These are phyloP conservation scores for Thamnidium elegans DNA, from an alignment of 192 early-diverging fungal species.

Conservation along the genomic window DNA sequence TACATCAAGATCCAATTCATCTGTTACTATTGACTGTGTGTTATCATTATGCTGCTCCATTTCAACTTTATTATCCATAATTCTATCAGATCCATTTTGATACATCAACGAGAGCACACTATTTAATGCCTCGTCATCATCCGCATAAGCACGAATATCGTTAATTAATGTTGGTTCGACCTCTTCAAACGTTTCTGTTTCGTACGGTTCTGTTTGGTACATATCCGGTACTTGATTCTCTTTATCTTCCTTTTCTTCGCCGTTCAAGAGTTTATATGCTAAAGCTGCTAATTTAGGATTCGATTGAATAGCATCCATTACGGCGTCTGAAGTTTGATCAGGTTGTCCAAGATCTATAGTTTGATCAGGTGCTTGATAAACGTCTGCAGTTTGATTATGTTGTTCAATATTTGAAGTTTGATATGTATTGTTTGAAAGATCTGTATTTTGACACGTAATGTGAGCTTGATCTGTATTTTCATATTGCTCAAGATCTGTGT, in stretches of 20 bases:
- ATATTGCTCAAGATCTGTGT: conserved; percentile 34
- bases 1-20: neutral
- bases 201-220: too few species aligned
- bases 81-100: conserved; percentile 15
- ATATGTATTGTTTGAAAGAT: too few species aligned
- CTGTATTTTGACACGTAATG: too few species aligned
- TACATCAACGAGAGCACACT: conserved; percentile 31
- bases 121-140: conserved; percentile 41
- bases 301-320: conserved; percentile 9
- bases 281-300: conserved; percentile 12
- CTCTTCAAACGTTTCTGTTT: neutral
- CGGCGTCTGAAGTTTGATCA: conserved; percentile 5
- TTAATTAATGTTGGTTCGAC: conserved; percentile 20
- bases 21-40: neutral
- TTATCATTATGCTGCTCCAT: neutral
- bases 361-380: too few species aligned
- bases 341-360: too few species aligned
- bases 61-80: neutral
- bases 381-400: too few species aligned
- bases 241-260: conserved; percentile 42
- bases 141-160: conserved; percentile 40
- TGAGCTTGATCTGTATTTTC: conserved; percentile 8
- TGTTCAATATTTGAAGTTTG: too few species aligned
- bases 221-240: conserved; percentile 41
- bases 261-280: conserved; percentile 8